These are phyloP conservation scores for Salix dunnii DNA, from an alignment of 345 rosid genomes.

Conservation along the genomic window DNA sequence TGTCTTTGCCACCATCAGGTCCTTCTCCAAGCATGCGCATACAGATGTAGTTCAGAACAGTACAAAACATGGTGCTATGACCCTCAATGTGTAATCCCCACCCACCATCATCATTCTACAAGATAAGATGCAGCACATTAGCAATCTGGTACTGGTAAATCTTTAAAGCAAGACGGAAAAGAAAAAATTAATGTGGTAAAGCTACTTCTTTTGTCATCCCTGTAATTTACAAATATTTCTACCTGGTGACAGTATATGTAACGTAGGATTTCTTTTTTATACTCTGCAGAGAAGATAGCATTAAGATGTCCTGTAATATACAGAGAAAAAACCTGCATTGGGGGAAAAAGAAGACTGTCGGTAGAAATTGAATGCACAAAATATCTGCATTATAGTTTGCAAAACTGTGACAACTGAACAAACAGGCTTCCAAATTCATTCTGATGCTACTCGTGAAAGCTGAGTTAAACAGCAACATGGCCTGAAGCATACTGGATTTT, in stretches of 20 bases:
- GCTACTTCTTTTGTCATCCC: no score
- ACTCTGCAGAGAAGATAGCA: conserved; percentile 2
- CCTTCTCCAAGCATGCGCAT: conserved; percentile 13
- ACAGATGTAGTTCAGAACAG: conserved; percentile 5
- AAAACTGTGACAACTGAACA: no score
- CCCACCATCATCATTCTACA: not conserved
- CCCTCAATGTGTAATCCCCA: conserved; percentile 5
- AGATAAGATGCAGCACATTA: not conserved
- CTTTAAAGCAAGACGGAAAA: no score
- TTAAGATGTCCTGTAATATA: conserved; percentile 20
- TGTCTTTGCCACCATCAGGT: conserved; percentile 3
- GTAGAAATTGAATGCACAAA: not conserved
- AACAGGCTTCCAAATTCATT: no score
- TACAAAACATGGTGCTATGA: not conserved
- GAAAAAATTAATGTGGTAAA: no score
- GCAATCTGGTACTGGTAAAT: no score
- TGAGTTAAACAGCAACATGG: no score
- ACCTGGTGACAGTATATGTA: conserved; percentile 25
- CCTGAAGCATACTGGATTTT: no score
- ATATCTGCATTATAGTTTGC: not conserved
- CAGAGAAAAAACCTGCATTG: not conserved
- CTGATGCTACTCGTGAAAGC: no score
- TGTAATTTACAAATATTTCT: no score
- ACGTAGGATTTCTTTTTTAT: conserved; percentile 13
- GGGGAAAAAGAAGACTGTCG: no score